A percentile compares a stretch with the other conserved stretches of the same genome.
Evolutionary conservation across 352 stramenopile genomes (phyloP).

Genomic region (Pythium oligandrum): DNA sequence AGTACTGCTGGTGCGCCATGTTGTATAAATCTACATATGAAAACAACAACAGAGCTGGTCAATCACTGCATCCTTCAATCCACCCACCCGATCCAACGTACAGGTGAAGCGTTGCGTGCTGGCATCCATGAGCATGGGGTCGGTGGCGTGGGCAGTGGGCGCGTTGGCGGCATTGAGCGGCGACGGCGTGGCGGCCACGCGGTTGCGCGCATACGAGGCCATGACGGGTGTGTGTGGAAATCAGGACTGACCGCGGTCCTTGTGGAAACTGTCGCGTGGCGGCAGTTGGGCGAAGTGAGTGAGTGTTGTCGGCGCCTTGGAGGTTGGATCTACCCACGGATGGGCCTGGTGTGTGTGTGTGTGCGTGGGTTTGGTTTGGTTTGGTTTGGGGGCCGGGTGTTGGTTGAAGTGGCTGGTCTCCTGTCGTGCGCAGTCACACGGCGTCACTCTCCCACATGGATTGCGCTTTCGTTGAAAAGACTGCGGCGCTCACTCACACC

Average conservation of each 20-base stretch:
- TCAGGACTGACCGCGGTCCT: neutral
- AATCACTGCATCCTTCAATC: neutral
- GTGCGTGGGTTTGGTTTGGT: neutral
- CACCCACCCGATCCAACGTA: constrained; percentile 24
- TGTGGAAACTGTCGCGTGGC: neutral
- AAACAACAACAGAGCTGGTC: neutral
- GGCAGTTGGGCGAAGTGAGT: neutral
- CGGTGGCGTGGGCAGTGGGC: constrained; percentile 16
- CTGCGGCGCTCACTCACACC: no score
- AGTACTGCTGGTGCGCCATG: constrained; percentile 81
- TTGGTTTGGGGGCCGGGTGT: constrained; percentile 2
- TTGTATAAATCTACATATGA: constrained; percentile 55
- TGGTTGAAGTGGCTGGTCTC: constrained; percentile 20
- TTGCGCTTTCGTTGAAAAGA: neutral
- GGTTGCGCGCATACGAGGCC: constrained; percentile 9
- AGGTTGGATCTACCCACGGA: neutral
- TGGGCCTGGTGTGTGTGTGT: neutral
- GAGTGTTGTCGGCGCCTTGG: neutral
- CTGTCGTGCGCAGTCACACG: constrained; percentile 22
- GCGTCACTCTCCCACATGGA: constrained; percentile 28
- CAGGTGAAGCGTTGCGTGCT: constrained; percentile 60
- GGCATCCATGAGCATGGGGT: constrained; percentile 30
- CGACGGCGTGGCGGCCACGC: constrained; percentile 14
- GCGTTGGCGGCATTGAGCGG: constrained; percentile 18
- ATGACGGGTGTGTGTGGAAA: neutral